Evolutionary conservation across 2,329 filamentous ascomycete species (phyloP), one percentile per base, ranked within the genome.

Genomic region (Nemania bipapillata): DNA sequence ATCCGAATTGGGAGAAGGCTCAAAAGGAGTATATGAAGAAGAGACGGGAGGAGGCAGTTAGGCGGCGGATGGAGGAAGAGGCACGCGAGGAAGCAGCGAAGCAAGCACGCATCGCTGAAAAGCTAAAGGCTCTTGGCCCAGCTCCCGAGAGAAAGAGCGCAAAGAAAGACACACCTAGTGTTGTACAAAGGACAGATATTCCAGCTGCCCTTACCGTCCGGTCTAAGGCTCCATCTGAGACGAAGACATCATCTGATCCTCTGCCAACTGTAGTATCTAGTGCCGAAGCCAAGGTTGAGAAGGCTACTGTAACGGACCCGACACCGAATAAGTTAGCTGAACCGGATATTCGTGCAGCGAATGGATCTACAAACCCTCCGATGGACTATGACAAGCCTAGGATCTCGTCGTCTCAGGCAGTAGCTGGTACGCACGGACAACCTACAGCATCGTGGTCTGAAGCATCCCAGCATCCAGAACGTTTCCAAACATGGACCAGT

Each of bases 21-120:
- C 91, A 87, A 81, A 91, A 83, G 85, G 92, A 85, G 80, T 86
- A 92, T 24, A 94, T 94, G 91, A 86, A 86, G 42, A 89, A 92
- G 74, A 87, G 88, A 45, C 85, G 89, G 6, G 91, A 94, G 74
- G 82, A 89, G 60, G 91, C 91, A 22, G 89, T 90, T 75, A 90
- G 91, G 75, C 86, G 90, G 65, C 84, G 88, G 55, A 82, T 88
- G 68, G 90, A 92, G 66, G 87, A 93, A 77, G 90, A 91, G 74
- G 89, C 86, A 22, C 86, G 84, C n/a, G 90, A 92, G 74, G 91
- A 93, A 75, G 90, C 89, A n/a, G 92, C 87, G 20, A 87, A 85
- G 67, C 86, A 87, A 74, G 91, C 92, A 76, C 87, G 92, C 26
- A 89, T 94, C 69, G 87, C 89, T 55, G 86, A 90, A 76, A 93